Base-by-base conservation (phyloP, 805 yeast species). In the Lachancea cidri region DNA sequence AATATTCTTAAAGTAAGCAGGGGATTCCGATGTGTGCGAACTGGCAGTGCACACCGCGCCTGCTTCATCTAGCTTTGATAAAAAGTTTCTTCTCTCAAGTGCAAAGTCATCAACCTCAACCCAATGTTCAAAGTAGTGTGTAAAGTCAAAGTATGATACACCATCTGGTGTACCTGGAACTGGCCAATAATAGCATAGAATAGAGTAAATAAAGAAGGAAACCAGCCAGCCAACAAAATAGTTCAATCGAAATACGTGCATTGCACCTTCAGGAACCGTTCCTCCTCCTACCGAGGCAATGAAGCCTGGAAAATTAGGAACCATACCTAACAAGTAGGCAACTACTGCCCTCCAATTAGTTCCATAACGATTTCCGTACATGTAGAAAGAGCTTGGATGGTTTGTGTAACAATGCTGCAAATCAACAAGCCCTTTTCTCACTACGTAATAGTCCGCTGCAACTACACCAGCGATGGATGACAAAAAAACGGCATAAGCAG, bases 391-490 rank as follows among this genome's bases (percentile, higher is more conserved):
- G 6, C 54, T 57, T 17, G 44, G 44, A 29, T 52, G 50, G 58
- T 64, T 47, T 58, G 73, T 57, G 65, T 81, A 86, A 43, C 86
- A 64, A 46, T 83, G 87, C 33, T 74, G 70, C 36, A 86, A 60
- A 44, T 72, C 64, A 42, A 86, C 54, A 57, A 67, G 69, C 33
- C 91, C 89, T 54, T 85, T 74, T 61, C 87, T 76, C 24, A 87
- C 73, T 52, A 82, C 70, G 61, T 67, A 79, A 62, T 81, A 84
- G 59, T 65, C 70, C 2, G 58, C 47, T 48, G 74, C 70, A 44
- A 80, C 72, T 30, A 79, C 78, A 43, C 93, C 94, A n/a, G 87
- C 83, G 53, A 86, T 81, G 33, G 89, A 74, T 1, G 87, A 82
- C 39, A 86, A 67, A 72, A 86, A 86, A 33, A 84, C 80, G 0